phyloP scores from a whole-genome alignment of 2,329 filamentous ascomycete species.

The Botrytis tulipae region DNA sequence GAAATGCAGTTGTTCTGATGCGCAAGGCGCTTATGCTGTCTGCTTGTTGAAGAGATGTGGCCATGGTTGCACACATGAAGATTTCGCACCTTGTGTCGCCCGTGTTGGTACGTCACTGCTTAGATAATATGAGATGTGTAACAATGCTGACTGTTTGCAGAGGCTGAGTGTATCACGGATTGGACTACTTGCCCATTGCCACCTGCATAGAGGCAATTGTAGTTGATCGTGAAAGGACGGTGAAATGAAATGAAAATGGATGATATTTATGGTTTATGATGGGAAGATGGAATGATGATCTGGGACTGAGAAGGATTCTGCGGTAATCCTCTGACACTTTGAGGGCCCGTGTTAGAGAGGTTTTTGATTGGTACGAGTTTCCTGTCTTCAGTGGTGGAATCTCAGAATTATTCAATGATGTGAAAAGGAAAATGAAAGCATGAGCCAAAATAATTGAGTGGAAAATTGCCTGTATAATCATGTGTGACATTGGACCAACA shows the following conservation, averaged over 20 bases:
- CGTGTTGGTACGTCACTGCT: not conserved
- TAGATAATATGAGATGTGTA: not conserved
- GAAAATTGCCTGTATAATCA: not conserved
- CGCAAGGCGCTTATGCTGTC: conserved; percentile 1
- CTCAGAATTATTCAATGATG: not conserved
- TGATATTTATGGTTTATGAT: not conserved
- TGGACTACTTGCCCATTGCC: conserved; percentile 7
- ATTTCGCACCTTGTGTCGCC: conserved; percentile 7
- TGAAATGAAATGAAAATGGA: not conserved
- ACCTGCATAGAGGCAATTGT: not conserved
- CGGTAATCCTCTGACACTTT: not conserved
- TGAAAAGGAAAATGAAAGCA: not conserved
- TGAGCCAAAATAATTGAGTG: not conserved
- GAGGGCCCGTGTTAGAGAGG: not conserved
- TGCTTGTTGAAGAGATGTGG: conserved; percentile 10
- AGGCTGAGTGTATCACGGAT: conserved; percentile 5
- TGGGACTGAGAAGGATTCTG: not conserved
- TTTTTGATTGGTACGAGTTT: not conserved
- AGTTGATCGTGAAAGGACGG: not conserved
- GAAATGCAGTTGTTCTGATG: conserved; percentile 16
- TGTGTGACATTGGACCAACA: not conserved
- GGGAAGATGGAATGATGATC: not conserved
- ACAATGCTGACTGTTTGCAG: not conserved
- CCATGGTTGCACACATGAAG: conserved; percentile 5
- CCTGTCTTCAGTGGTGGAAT: not conserved